Base-by-base conservation (phyloP, 2,329 filamentous ascomycete genomes). In the Furcasterigmium furcatum region DNA sequence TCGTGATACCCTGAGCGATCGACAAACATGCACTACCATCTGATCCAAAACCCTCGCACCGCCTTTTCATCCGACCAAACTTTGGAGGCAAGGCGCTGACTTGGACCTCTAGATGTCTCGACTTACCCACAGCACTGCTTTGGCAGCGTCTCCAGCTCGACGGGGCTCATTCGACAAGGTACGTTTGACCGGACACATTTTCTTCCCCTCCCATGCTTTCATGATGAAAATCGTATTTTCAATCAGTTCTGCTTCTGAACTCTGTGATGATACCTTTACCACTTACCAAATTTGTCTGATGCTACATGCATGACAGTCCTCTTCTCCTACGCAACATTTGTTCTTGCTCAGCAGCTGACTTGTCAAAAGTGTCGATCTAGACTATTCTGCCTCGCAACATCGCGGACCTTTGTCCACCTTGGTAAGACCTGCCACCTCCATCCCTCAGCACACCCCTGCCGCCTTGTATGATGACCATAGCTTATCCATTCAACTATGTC, bases 181-280 rank as follows among this genome's bases (percentile, higher is more conserved):
- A 19, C 34, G 34, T 18, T 19, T 12, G 5, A 3, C 6, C 5
- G 3, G 13, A 16, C 29, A 25, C 4, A 24, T 30, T 9, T 16
- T 41, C 41, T 41, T 24, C 16, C 36, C 40, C 35, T 12, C 18
- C 36, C 29, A 30, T 43, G 34, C 16, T n/a, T 48, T 62, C 60
- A 73, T 85, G 83, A 87, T 86, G 82, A 86, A 71, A 72, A 68
- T 53, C 66, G 70, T 36, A 36, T 36, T n/a, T 71, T 73, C 65
- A 73, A 76, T 76, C 83, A 87, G 83, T 87, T 87, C 83, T 87
- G 83, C 83, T 87, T 78, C 83, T 86, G 83, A 87, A 80, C 57
- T 64, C 56, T 66, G 70, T 85, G 82, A 84, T 77, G 82, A 84
- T 64, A 79, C 66, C 72, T 64, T 71, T 71, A 74, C 81, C 84